Conservation (phyloP, 768 basidiomycete species). For the Macrolepiota fuliginosa region DNA sequence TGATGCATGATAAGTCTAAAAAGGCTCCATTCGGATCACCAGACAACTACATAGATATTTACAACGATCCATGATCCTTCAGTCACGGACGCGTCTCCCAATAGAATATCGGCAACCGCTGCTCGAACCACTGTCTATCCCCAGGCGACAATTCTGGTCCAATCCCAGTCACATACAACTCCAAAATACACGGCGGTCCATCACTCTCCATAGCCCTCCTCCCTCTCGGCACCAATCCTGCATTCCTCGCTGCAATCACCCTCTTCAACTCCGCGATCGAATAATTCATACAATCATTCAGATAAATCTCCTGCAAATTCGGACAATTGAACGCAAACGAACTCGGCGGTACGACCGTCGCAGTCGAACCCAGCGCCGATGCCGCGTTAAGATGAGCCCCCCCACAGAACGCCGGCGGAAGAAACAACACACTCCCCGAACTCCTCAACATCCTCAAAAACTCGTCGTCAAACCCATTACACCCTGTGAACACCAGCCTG, state of each 20-base stretch:
- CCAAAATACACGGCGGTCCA: conserved; percentile 10
- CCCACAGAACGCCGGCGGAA: background rate
- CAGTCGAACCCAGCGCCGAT: background rate
- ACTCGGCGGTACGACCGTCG: background rate
- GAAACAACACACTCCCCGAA: conserved; percentile 7
- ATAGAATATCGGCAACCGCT: conserved; percentile 12
- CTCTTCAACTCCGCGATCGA: conserved; percentile 13
- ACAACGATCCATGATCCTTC: background rate
- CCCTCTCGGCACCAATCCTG: conserved; percentile 8
- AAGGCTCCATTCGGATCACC: background rate
- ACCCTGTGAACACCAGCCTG: conserved; percentile 16
- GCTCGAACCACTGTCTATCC: conserved; percentile 16
- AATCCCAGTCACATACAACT: conserved; percentile 16
- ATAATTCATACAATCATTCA: conserved; percentile 19
- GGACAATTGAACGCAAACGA: conserved; percentile 4
- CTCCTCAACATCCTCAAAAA: conserved; percentile 15
- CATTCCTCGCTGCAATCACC: conserved; percentile 17
- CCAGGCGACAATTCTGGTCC: conserved; percentile 11
- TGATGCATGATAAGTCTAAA: background rate
- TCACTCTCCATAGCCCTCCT: conserved; percentile 10
- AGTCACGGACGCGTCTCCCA: conserved; percentile 6
- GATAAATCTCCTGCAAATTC: conserved; percentile 18
- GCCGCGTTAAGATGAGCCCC: background rate
- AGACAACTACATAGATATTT: background rate
- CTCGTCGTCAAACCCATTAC: conserved; percentile 16